Evolutionary conservation across 306 rosid species (phyloP).

Genomic region (Neltuma alba): DNA sequence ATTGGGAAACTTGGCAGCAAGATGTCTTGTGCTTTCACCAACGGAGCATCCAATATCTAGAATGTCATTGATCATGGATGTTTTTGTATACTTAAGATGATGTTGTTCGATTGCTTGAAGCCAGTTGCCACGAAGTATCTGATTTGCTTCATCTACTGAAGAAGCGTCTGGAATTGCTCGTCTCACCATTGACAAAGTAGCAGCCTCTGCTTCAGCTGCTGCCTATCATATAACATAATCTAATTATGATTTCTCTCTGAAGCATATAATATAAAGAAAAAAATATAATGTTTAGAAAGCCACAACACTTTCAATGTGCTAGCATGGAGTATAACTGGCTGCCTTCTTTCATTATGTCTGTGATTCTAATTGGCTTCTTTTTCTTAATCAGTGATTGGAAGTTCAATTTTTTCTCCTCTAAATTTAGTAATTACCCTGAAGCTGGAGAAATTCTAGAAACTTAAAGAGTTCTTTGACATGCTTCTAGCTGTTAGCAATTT

Average conservation of each 20-base stretch:
- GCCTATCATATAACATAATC: slow-evolving; percentile 50
- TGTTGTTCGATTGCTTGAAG: slow-evolving; percentile 60
- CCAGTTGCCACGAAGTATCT: slow-evolving; percentile 59
- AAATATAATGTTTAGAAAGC: not conserved
- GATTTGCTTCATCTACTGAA: slow-evolving; percentile 55
- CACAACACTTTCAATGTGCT: not conserved
- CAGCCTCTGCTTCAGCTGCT: slow-evolving; percentile 79
- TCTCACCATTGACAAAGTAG: slow-evolving; percentile 62
- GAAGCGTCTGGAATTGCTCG: slow-evolving; percentile 58
- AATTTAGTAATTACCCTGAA: not conserved
- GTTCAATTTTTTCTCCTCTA: not conserved
- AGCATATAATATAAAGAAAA: not conserved
- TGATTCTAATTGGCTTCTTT: not conserved
- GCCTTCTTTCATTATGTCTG: not conserved
- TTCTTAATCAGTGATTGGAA: not conserved
- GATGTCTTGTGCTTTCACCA: slow-evolving; percentile 61
- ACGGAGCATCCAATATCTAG: slow-evolving; percentile 70
- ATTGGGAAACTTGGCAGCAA: slow-evolving; percentile 57
- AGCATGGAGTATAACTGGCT: not conserved
- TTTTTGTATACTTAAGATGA: slow-evolving; percentile 46
- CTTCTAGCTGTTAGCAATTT: not conserved
- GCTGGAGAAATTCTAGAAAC: not conserved
- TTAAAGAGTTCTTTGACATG: not conserved
- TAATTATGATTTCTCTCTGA: slow-evolving; percentile 18
- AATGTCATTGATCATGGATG: slow-evolving; percentile 50